These are phyloP conservation scores for Candida dubliniensis DNA, from an alignment of 1,139 yeast genomes.

Conservation along the genomic window DNA sequence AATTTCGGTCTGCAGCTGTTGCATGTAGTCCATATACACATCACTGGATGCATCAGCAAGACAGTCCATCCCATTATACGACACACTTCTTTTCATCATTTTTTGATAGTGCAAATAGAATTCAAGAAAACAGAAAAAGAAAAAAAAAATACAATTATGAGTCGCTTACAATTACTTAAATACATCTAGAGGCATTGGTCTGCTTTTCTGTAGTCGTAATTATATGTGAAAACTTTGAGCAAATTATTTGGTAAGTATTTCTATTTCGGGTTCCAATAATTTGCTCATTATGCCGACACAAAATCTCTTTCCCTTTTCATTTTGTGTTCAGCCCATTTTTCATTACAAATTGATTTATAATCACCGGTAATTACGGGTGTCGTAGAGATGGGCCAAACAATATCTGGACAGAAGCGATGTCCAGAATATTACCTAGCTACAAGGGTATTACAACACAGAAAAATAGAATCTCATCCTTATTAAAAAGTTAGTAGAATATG, in stretches of 20 bases:
- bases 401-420: too few species aligned
- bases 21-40: conserved; percentile 24
- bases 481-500: too few species aligned
- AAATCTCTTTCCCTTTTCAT: neutral
- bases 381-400: too few species aligned
- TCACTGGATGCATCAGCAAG: conserved; percentile 34
- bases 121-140: neutral
- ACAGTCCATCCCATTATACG: conserved; percentile 48
- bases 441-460: too few species aligned
- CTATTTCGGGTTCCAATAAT: neutral
- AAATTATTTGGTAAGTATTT: neutral
- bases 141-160: neutral
- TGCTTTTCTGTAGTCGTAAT: neutral
- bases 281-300: neutral
- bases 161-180: neutral
- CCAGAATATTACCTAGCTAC: too few species aligned
- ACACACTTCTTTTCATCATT: conserved; percentile 17
- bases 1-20: conserved; percentile 36
- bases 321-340: too few species aligned
- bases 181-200: neutral
- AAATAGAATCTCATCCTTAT: too few species aligned
- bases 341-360: too few species aligned
- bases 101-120: neutral
- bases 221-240: neutral
- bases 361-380: too few species aligned